Conservation (phyloP, 1,139 yeast species). For the Kurtzmaniella quercitrusa region DNA sequence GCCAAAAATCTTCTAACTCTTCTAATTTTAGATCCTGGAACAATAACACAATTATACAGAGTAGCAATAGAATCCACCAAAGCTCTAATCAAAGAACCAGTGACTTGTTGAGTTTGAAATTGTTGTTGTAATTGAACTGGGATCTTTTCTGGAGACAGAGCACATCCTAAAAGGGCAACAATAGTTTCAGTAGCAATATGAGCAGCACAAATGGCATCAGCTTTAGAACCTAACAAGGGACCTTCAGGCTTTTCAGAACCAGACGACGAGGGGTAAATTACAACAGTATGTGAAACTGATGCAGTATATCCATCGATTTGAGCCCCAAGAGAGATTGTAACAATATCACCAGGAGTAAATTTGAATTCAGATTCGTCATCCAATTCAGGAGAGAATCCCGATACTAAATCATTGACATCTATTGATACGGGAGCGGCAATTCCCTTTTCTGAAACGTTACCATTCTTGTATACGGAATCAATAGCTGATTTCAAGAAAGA, state of each 20-base stretch:
- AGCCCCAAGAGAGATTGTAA: constrained; percentile 78
- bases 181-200: constrained; percentile 86
- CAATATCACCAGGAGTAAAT: constrained; percentile 76
- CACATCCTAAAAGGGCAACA: constrained; percentile 66
- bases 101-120: constrained; percentile 34
- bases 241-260: constrained; percentile 57
- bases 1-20: constrained; percentile 89
- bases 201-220: constrained; percentile 87
- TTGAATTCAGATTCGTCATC: constrained; percentile 54
- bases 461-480: constrained; percentile 46
- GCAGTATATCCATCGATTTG: constrained; percentile 96
- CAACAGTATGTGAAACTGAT: constrained; percentile 78
- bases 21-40: constrained; percentile 90
- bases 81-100: constrained; percentile 65
- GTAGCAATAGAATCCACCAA: constrained; percentile 80
- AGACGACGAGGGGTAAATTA: constrained; percentile 73
- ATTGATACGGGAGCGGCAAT: constrained; percentile 88
- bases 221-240: constrained; percentile 77
- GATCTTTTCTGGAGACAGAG: constrained; percentile 69
- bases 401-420: constrained; percentile 73
- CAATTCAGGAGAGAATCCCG: constrained; percentile 84
- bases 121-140: constrained; percentile 41
- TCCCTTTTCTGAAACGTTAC: constrained; percentile 67
- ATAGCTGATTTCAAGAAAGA: constrained; percentile 59
- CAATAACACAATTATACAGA: constrained; percentile 75